These are phyloP conservation scores for Phialophora verrucosa DNA, from an alignment of 2,329 filamentous ascomycete genomes.

Conservation along the genomic window DNA sequence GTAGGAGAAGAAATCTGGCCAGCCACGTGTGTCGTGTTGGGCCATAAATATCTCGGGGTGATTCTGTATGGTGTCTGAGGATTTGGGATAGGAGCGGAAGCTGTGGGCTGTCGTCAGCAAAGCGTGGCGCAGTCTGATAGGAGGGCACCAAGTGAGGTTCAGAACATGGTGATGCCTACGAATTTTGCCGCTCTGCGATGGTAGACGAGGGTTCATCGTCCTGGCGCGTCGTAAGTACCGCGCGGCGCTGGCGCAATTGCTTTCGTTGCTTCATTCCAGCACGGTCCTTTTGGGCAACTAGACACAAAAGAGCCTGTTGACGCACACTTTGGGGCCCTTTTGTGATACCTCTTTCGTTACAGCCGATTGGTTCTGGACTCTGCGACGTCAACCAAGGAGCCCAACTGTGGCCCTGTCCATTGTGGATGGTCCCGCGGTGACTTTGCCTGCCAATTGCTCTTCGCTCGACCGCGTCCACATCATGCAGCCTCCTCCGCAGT, in stretches of 20 bases:
- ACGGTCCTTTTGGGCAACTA: background rate
- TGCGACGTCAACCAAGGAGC: background rate
- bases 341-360: background rate
- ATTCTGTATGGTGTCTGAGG: background rate
- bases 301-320: background rate
- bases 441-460: background rate
- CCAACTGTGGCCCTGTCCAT: background rate
- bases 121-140: constrained; percentile 19
- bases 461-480: background rate
- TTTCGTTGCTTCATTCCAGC: constrained; percentile 7
- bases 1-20: background rate
- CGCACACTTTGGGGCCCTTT: background rate
- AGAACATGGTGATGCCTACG: background rate
- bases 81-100: background rate
- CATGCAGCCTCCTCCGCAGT: background rate
- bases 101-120: background rate
- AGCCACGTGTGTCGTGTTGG: background rate
- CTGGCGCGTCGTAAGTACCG: background rate
- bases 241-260: background rate
- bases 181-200: background rate
- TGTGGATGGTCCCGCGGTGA: background rate
- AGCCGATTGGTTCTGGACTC: background rate
- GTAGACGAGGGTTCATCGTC: background rate
- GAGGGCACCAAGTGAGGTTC: background rate
- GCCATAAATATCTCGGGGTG: background rate